Evolutionary conservation across 2,329 filamentous ascomycete species (phyloP), one percentile per base, ranked within the genome.

Genomic region (Trichoderma sp.): DNA sequence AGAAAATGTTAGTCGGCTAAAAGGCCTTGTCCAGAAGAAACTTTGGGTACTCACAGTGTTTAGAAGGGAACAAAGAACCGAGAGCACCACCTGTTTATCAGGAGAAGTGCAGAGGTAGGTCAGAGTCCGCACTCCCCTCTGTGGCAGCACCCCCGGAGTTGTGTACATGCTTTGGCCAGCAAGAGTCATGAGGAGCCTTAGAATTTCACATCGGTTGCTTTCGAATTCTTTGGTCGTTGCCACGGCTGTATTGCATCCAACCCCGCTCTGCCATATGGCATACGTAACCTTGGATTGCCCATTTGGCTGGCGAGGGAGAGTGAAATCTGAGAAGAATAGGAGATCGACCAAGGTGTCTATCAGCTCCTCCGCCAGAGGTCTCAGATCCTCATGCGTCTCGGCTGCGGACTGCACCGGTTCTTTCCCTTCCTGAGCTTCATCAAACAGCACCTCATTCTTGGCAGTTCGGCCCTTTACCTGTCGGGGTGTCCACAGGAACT

Each of bases 241-340:
- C 76, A 97, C 90, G 6, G 94, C 90, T 18, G 92, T 93, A 81
- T 97, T 97, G 84, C 95, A 98, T 15, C 96, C 96, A 34, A 99
- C 95, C 62, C 96, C 96, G 79, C 93, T 98, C 83, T 98, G 94
- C 96, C 96, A 99, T 79, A 99, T 98, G 69, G 94, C 92, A 82
- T 96, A 97, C 8, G 92, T 92, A 71, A 98, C 92, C 80, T 96
- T 97, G 74, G 88, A 88, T 78, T 92, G 94, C 69, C 89, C 89
- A 71, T 90, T 87, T 15, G 90, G 86, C 56, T 92, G 88, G 72
- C 86, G 89, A 11, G 95, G 93, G 18, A 98, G 87, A 0, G 95
- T 97, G 77, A 99, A 92, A 70, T 94, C 93, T 9, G 92, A 91
- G 80, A 93, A 97, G 87, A 99, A 99, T 56, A 98, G 87, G 68